Evolutionary conservation across 73 alveolate genomes (phyloP).

Genomic region (Symbiodinium natans): DNA sequence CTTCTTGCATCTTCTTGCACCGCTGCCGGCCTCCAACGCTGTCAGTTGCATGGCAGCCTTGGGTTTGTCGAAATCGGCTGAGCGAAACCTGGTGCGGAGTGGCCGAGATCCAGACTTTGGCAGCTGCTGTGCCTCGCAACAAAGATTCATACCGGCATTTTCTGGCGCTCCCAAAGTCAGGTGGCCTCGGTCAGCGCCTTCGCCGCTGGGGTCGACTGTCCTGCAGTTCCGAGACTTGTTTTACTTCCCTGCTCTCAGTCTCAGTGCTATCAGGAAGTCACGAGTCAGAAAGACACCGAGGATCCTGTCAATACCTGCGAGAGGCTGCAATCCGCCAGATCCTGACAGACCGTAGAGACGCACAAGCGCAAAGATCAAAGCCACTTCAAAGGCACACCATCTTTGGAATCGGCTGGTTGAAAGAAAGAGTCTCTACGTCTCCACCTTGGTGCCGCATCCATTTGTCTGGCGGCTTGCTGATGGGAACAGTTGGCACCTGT

Average conservation of each 20-base stretch:
- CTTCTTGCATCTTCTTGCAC: neutral
- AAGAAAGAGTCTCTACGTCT: neutral
- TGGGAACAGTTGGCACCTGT: constrained; percentile 59
- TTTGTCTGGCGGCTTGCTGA: constrained; percentile 54
- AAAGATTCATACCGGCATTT: too few species aligned
- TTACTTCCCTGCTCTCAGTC: neutral
- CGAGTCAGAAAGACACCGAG: too few species aligned
- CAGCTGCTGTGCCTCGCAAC: neutral
- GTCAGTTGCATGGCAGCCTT: constrained; percentile 2
- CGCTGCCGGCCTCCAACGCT: neutral
- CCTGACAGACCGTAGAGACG: neutral
- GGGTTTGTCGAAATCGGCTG: neutral
- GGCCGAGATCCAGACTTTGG: neutral
- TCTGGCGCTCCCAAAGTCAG: too few species aligned
- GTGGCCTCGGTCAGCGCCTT: neutral
- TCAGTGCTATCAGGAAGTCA: too few species aligned
- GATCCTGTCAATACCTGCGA: neutral
- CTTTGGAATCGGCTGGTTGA: neutral
- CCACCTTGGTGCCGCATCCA: constrained; percentile 5
- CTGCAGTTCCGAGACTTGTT: neutral
- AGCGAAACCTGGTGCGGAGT: neutral
- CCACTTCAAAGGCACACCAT: too few species aligned
- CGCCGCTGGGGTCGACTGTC: neutral
- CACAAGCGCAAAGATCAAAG: neutral
- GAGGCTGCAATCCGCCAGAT: constrained; percentile 8